These are phyloP conservation scores for Aureobasidium sp. DNA, from an alignment of 2,329 filamentous ascomycete species.

Conservation along the genomic window DNA sequence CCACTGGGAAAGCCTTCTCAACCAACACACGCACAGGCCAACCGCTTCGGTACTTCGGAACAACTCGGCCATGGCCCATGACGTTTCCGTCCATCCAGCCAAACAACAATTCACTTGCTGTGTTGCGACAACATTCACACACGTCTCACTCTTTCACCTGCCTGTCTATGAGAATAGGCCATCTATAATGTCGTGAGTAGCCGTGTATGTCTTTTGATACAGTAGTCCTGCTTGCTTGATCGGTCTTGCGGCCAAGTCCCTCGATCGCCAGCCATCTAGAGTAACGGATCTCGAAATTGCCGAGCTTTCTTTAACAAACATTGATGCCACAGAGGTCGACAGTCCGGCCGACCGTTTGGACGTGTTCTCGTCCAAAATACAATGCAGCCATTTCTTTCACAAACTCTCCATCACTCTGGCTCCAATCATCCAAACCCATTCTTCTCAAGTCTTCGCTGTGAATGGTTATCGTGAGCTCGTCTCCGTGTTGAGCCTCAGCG, in stretches of 20 bases:
- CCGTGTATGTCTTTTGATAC: neutral
- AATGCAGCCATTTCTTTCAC: constrained; percentile 52
- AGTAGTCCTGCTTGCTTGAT: neutral
- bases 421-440: constrained; percentile 76
- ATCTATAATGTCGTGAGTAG: neutral
- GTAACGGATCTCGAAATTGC: neutral
- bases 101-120: neutral
- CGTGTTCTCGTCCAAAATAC: constrained; percentile 56
- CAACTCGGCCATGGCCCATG: neutral
- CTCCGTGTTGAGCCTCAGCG: constrained; percentile 29
- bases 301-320: constrained; percentile 46
- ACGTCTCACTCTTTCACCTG: neutral
- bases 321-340: constrained; percentile 66
- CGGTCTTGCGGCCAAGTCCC: neutral
- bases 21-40: neutral
- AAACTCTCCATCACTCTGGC: constrained; percentile 59
- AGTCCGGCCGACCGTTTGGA: constrained; percentile 58
- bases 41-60: constrained; percentile 2
- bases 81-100: neutral
- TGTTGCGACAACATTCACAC: neutral
- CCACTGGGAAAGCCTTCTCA: constrained; percentile 1
- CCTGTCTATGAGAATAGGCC: neutral
- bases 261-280: neutral
- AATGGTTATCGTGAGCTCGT: constrained; percentile 38
- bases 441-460: constrained; percentile 56